Base-by-base conservation (phyloP, 1,284 basidiomycete species). In the Afroboletus lepidellus region DNA sequence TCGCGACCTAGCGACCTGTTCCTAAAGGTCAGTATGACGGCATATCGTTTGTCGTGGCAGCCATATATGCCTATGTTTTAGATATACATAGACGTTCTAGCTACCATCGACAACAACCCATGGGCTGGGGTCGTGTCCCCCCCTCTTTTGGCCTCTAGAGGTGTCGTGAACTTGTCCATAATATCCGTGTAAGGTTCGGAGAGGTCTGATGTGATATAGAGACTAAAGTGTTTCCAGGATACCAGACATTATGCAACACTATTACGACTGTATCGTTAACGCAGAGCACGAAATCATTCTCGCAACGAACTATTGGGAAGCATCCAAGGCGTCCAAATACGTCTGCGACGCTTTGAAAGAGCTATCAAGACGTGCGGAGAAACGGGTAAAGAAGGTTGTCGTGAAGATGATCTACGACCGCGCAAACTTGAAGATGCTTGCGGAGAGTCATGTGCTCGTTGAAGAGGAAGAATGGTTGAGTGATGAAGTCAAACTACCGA, bases 341-440 rank as follows among this genome's bases (percentile, higher is more conserved):
- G 74, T 87, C 49, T 73, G 77, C 8, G 71, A 77, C 29, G 80
- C 81, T 0, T 69, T 88, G 9, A 72, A 72, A 18, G 80, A 84
- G 53, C 72, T 88, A 13, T 82, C 80, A 13, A 73, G 69, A 34
- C 67, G 78, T 12, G 69, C 74, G 7, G 75, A 77, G 58, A 71
- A 73, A 36, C 72, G 74, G 3, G 73, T 74, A 1, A 69, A 63
- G 46, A 79, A 76, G 57, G 75, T 84, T n/a, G 73, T 87, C 42
- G 72, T 81, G 50, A 80, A 81, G 60, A 65, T 88, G 61, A 80
- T 87, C 62, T 88, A 87, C 67, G 85, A 88, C 61, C 77, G 85
- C 57, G 86, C 85, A 1, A 80, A 77, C 42, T 71, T 78, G 57
- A 77, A 79, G 63, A 83, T 84, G 66, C 60, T 82, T 23, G 61